Conservation (phyloP, 495 filamentous ascomycete species). For the Parathielavia hyrcaniae region DNA sequence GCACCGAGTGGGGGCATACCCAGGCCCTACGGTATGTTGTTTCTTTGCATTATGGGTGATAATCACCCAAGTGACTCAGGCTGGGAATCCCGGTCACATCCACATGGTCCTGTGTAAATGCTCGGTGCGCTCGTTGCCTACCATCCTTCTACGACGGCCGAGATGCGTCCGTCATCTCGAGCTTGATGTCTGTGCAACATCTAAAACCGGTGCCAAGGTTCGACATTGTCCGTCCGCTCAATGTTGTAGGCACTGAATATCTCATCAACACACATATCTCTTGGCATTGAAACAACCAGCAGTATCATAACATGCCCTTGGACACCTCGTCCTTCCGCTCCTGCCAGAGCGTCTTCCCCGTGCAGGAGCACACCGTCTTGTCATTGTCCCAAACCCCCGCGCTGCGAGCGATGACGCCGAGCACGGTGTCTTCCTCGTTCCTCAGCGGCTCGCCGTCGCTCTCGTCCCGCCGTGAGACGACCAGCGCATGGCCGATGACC, state of each 20-base stretch:
- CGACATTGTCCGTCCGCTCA: neutral
- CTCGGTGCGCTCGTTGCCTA: no score
- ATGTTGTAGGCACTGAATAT: neutral
- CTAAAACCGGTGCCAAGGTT: neutral
- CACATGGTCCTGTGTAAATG: no score
- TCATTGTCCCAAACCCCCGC: slow-evolving; percentile 98
- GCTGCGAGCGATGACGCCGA: slow-evolving; percentile 89
- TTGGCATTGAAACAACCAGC: neutral
- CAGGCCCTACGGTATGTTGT: no score
- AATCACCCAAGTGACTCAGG: no score
- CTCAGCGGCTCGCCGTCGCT: slow-evolving; percentile 45
- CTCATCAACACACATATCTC: neutral
- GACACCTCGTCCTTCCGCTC: slow-evolving; percentile 83
- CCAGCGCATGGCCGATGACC: slow-evolving; percentile 84
- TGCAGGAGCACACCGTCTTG: slow-evolving; percentile 91
- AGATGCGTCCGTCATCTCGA: neutral
- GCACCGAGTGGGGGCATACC: slow-evolving; percentile 2
- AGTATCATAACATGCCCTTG: slow-evolving; percentile 70
- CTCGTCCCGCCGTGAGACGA: slow-evolving; percentile 60
- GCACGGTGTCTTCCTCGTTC: slow-evolving; percentile 74
- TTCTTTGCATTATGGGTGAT: no score
- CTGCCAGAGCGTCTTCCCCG: slow-evolving; percentile 96
- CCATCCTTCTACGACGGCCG: neutral
- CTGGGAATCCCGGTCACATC: no score
- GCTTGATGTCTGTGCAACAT: neutral